Conservation (phyloP, 768 basidiomycete species). For the Butyriboletus loyo region DNA sequence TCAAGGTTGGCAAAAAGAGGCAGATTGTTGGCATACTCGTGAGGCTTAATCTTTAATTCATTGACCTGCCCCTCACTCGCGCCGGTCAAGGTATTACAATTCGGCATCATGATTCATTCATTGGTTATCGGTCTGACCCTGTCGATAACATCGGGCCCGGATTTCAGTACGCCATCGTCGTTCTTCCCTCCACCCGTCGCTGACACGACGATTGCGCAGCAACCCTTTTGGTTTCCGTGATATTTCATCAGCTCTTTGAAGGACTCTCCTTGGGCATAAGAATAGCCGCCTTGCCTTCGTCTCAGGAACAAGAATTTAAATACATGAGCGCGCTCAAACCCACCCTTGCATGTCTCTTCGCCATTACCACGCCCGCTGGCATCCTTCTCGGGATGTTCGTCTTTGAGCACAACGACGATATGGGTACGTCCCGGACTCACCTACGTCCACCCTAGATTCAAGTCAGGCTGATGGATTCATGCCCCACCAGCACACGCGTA, state of each 20-base stretch:
- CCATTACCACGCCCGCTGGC: slow-evolving; percentile 69
- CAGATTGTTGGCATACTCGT: slow-evolving; percentile 78
- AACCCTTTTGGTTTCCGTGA: slow-evolving; percentile 68
- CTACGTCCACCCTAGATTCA: not conserved
- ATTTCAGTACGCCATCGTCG: slow-evolving; percentile 56
- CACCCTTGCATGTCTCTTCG: slow-evolving; percentile 60
- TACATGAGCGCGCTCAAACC: slow-evolving; percentile 42
- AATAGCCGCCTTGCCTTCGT: slow-evolving; percentile 62
- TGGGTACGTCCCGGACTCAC: slow-evolving; percentile 17
- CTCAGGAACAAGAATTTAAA: slow-evolving; percentile 18
- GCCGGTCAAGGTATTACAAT: slow-evolving; percentile 61
- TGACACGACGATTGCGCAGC: slow-evolving; percentile 37
- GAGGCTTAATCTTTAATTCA: not conserved
- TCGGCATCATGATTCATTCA: slow-evolving; percentile 84
- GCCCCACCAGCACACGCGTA: slow-evolving; percentile 41
- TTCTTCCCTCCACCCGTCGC: not conserved
- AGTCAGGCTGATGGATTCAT: not conserved
- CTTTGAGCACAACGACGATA: slow-evolving; percentile 36
- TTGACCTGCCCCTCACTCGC: not conserved
- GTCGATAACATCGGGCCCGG: slow-evolving; percentile 62
- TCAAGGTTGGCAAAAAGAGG: slow-evolving; percentile 48
- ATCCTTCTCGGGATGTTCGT: slow-evolving; percentile 56
- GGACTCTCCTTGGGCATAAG: slow-evolving; percentile 81
- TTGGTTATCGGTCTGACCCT: slow-evolving; percentile 78
- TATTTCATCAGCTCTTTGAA: slow-evolving; percentile 84